Evolutionary conservation across 2,329 filamentous ascomycete genomes (phyloP), one percentile per base, ranked within the genome.

Genomic region (Daldinia sp.): DNA sequence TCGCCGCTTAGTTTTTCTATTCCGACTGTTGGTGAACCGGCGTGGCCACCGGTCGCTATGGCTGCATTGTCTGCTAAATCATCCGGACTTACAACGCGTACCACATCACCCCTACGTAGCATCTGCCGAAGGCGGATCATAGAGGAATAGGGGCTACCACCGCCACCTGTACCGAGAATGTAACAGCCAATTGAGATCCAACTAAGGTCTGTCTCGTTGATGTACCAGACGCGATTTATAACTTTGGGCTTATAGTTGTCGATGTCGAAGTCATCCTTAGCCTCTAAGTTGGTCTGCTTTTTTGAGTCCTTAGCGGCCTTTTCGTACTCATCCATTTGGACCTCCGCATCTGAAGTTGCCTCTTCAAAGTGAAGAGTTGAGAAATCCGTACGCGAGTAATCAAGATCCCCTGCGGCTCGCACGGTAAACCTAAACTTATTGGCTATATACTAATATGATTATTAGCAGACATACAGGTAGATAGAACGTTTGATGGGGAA

Each of bases 161-260:
- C 88, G 5, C 88, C 88, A 20, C 88, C 88, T 0, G 87, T 88
- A 1, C 87, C 88, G 0, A 90, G 81, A 58, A 90, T 86, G 68
- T 89, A 89, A 73, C 87, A 88, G 0, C 88, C 88, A 6, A 82
- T 85, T 0, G 85, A 78, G 37, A 90, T 85, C 80, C 85, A 90
- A 33, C 80, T 76, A 3, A 90, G 79, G 73, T 90, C 88, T 0
- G 84, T 86, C 72, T 89, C 87, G 10, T 81, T 86, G 42, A 90
- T 76, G 63, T 84, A 83, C 88, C 88, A 90, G 15, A 83, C 75
- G 9, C 87, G 82, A n/a, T 83, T 79, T 41, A 78, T 79, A 1
- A 87, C 82, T 0, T 80, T 81, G 1, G 88, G 88, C 3, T 76
- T 80, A 73, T 89, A 89, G 18, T 28, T 67, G 15, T 74, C 63